Percentiles rank a stretch among this genome's conserved stretches.
phyloP scores from a whole-genome alignment of 2,329 filamentous ascomycete genomes.

The Fusarium begoniae region DNA sequence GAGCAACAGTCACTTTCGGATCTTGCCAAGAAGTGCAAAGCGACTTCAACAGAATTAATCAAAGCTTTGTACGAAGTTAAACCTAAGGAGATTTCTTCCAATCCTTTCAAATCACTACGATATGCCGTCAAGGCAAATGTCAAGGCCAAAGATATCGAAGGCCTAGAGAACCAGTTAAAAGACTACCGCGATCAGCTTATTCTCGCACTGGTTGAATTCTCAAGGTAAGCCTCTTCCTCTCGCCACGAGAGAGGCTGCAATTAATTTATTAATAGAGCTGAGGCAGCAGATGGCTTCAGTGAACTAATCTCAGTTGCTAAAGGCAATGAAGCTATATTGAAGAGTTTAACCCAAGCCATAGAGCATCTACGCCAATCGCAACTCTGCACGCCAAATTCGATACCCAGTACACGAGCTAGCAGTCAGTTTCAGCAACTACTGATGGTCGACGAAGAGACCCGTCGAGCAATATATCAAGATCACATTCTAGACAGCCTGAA shows the following conservation, averaged over 20 bases:
- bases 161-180: rapidly evolving
- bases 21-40: background rate
- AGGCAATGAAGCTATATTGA: background rate
- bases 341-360: background rate
- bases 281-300: background rate
- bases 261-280: rapidly evolving
- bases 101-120: background rate
- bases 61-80: rapidly evolving
- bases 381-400: rapidly evolving
- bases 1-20: background rate
- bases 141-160: background rate
- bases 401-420: rapidly evolving
- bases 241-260: rapidly evolving
- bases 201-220: background rate
- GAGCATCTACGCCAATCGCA: background rate
- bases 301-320: background rate
- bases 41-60: background rate
- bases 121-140: background rate
- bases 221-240: background rate
- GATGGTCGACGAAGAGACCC: rapidly evolving
- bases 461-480: rapidly evolving
- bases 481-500: background rate
- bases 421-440: background rate
- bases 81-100: rapidly evolving
- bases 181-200: background rate